Percentiles rank a stretch among this genome's conserved stretches.
These are phyloP conservation scores for Auxenochlorella protothecoides DNA, from an alignment of 139 green algal species.

Conservation along the genomic window DNA sequence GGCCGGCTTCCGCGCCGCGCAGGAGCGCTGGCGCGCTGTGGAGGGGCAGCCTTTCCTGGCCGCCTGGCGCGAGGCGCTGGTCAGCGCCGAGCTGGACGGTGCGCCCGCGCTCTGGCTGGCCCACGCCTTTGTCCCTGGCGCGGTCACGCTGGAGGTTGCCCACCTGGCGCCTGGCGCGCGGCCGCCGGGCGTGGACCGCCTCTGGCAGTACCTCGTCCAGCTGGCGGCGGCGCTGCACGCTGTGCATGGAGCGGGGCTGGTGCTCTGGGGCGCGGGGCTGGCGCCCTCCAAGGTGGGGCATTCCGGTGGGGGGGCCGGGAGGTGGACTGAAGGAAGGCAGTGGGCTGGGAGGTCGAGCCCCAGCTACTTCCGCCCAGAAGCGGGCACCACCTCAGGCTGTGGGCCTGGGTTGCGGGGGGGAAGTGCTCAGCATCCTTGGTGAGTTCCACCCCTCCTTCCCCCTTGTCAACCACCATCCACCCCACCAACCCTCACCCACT, in stretches of 20 bases:
- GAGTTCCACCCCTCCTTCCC: neutral
- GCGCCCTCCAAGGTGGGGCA: constrained; percentile 58
- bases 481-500: neutral
- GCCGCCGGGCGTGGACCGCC: constrained; percentile 25
- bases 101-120: constrained; percentile 43
- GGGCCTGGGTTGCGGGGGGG: neutral
- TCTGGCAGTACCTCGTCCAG: constrained; percentile 80
- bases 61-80: constrained; percentile 50
- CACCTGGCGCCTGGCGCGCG: constrained; percentile 28
- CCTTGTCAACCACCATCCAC: neutral
- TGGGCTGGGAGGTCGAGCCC: too few relatives aligned
- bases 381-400: too few relatives aligned
- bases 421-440: neutral
- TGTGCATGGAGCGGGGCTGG: constrained; percentile 57
- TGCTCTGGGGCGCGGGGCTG: constrained; percentile 36
- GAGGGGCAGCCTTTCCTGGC: constrained; percentile 62
- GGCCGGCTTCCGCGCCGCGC: constrained; percentile 28
- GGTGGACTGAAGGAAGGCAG: neutral
- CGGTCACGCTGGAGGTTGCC: constrained; percentile 41
- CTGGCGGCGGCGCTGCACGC: constrained; percentile 52
- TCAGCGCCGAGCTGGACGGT: constrained; percentile 50
- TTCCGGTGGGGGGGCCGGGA: neutral
- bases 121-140: constrained; percentile 56
- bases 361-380: too few relatives aligned
- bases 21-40: constrained; percentile 52